Evolutionary conservation across 495 filamentous ascomycete genomes (phyloP).

Genomic region (Haplographium delicatum): DNA sequence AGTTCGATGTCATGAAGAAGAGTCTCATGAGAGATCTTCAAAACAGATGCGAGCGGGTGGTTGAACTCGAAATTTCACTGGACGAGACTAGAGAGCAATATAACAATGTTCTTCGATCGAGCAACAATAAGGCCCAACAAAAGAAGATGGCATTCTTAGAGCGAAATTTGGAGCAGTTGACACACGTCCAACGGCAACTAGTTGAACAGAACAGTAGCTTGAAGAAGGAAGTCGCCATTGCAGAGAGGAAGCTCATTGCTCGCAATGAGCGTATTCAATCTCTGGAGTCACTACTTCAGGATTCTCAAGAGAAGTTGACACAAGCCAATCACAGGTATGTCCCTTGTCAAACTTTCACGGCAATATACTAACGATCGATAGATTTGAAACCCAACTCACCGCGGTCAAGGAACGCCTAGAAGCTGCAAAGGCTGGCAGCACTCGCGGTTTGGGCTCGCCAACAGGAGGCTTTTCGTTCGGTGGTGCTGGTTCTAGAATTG

Average conservation of each 20-base stretch:
- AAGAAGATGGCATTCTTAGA: constrained; percentile 99
- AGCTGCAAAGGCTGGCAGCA: constrained; percentile 85
- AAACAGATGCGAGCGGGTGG: constrained; percentile 95
- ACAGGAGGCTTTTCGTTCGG: constrained; percentile 70
- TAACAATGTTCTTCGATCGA: constrained; percentile 91
- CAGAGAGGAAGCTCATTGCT: constrained; percentile 92
- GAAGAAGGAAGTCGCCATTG: constrained; percentile 99
- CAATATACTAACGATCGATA: constrained; percentile 31
- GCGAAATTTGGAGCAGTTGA: constrained; percentile 95
- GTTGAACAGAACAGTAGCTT: constrained; percentile 94
- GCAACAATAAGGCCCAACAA: constrained; percentile 95
- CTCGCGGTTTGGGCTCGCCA: constrained; percentile 66
- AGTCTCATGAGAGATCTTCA: constrained; percentile 97
- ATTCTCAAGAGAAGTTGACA: constrained; percentile 95
- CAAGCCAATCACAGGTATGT: constrained; percentile 91
- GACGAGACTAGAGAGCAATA: constrained; percentile 98
- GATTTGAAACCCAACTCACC: constrained; percentile 94
- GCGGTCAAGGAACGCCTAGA: constrained; percentile 97
- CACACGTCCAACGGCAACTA: constrained; percentile 92
- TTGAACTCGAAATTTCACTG: constrained; percentile 93
- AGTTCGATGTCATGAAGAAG: constrained; percentile 99
- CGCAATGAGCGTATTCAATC: constrained; percentile 94
- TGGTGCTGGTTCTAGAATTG: constrained; percentile 74
- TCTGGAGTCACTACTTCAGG: constrained; percentile 85
- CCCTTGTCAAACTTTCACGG: constrained; percentile 2